phyloP scores from a whole-genome alignment of 129 eudicot genomes.

The Oenanthe sinensis region DNA sequence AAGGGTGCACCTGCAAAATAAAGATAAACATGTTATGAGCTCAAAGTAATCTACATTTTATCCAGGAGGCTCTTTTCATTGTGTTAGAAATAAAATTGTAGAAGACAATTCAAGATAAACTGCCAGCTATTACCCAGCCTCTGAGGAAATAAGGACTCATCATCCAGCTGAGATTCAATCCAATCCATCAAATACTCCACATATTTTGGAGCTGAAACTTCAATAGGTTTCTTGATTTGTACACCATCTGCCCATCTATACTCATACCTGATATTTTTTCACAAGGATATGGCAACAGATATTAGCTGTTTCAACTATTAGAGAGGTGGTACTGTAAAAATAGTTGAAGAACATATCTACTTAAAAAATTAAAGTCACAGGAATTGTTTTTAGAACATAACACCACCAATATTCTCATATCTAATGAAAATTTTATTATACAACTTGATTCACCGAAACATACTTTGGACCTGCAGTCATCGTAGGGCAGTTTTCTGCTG shows the following conservation, averaged over 20 bases:
- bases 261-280: conserved; percentile 51
- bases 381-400: neutral
- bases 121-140: conserved; percentile 52
- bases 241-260: conserved; percentile 98
- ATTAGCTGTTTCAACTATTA: neutral
- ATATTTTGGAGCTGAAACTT: conserved; percentile 97
- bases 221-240: conserved; percentile 88
- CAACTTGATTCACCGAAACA: conserved; percentile 16
- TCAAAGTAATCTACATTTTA: neutral
- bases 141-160: conserved; percentile 90
- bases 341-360: neutral
- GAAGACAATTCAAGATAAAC: neutral
- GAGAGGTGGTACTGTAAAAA: neutral
- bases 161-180: conserved; percentile 89
- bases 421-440: neutral
- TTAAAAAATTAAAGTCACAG: neutral
- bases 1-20: conserved; percentile 68
- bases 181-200: conserved; percentile 94
- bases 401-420: neutral
- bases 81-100: neutral
- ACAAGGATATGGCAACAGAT: neutral
- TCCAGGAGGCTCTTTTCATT: neutral
- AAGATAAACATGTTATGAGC: neutral
- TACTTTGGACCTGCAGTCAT: conserved; percentile 98
- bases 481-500: conserved; percentile 77